These are phyloP conservation scores for Botryotinia convoluta DNA, from an alignment of 2,329 filamentous ascomycete species.

Conservation along the genomic window DNA sequence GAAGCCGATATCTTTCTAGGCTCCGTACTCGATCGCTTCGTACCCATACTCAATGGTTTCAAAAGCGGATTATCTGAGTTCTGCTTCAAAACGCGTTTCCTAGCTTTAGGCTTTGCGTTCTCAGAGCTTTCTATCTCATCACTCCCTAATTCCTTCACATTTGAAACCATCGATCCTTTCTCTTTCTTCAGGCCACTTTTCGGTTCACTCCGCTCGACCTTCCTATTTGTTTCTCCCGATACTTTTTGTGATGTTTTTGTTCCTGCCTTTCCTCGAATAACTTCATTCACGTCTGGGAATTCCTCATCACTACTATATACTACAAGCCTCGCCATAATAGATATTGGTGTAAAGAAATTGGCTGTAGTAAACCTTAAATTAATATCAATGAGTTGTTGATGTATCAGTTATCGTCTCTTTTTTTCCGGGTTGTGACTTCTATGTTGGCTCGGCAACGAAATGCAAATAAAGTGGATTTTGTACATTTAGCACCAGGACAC, in stretches of 20 bases:
- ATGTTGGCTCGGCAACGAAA: slow-evolving; percentile 18
- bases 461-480: slow-evolving; percentile 3
- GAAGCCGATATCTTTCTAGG: background rate
- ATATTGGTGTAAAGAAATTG: background rate
- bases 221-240: background rate
- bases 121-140: slow-evolving; percentile 5
- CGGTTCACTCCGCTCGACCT: background rate
- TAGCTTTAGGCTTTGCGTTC: slow-evolving; percentile 24
- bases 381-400: background rate
- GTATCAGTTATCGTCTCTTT: slow-evolving; percentile 4
- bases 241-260: slow-evolving; percentile 2
- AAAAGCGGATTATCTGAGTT: slow-evolving; percentile 31
- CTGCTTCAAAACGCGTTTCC: slow-evolving; percentile 30
- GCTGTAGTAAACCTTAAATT: background rate
- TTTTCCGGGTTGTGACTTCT: background rate
- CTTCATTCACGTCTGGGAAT: slow-evolving; percentile 26
- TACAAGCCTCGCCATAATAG: slow-evolving; percentile 26
- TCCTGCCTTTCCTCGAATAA: slow-evolving; percentile 16
- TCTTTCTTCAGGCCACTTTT: slow-evolving; percentile 1
- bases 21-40: background rate
- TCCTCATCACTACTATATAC: slow-evolving; percentile 31
- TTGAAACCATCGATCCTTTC: background rate
- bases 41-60: slow-evolving; percentile 24
- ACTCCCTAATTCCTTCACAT: slow-evolving; percentile 9
- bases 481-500: background rate